These are phyloP conservation scores for Pichia sp. DNA, from an alignment of 1,139 yeast species.

Conservation along the genomic window DNA sequence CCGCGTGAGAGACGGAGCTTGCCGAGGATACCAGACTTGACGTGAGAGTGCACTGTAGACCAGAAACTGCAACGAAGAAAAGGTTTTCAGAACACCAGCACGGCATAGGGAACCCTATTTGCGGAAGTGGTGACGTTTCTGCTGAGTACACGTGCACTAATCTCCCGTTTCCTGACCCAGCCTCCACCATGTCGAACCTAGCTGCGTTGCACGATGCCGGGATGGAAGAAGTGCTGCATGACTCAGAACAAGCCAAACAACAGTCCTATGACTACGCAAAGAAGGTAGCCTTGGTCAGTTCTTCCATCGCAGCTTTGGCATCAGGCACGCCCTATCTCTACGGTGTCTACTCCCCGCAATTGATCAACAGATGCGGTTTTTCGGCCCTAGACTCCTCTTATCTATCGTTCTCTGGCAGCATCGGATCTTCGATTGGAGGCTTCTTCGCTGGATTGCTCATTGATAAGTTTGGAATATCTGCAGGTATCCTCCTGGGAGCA, in stretches of 20 bases:
- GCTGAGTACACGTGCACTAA: not conserved
- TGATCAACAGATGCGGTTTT: slow-evolving; percentile 52
- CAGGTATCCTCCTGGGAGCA: slow-evolving; percentile 53
- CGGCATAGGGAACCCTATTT: too few relatives aligned
- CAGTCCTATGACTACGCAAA: slow-evolving; percentile 13
- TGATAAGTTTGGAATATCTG: slow-evolving; percentile 55
- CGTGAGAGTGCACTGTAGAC: too few relatives aligned
- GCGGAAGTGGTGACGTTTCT: too few relatives aligned
- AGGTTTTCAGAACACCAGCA: too few relatives aligned
- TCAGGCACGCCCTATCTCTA: slow-evolving; percentile 72
- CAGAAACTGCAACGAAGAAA: too few relatives aligned
- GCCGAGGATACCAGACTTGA: too few relatives aligned
- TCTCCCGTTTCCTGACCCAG: not conserved
- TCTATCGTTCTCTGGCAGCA: slow-evolving; percentile 55
- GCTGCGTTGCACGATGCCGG: not conserved
- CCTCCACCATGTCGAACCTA: not conserved
- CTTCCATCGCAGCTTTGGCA: slow-evolving; percentile 42
- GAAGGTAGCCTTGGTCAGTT: slow-evolving; percentile 25
- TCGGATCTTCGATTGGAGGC: slow-evolving; percentile 68
- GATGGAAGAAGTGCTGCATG: not conserved
- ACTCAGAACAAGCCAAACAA: not conserved
- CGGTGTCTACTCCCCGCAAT: slow-evolving; percentile 70
- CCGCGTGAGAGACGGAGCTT: not conserved
- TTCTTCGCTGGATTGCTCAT: slow-evolving; percentile 64
- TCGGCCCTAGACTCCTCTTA: slow-evolving; percentile 61